Base-by-base conservation (phyloP, 75 land plant species). In the Picea sitchensis region DNA sequence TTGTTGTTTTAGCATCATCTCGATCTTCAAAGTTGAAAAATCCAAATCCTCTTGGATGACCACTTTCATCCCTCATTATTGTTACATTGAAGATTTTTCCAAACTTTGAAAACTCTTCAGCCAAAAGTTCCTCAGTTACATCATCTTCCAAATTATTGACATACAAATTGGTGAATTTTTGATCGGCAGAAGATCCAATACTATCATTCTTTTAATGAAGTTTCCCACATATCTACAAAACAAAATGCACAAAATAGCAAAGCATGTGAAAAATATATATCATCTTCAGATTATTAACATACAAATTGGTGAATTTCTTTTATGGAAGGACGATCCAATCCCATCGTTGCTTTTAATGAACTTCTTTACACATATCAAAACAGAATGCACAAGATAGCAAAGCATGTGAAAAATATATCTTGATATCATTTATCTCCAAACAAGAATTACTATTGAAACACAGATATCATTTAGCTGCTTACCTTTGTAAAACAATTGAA, bases 11-110 rank as follows among this genome's bases (percentile, higher is more conserved):
- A 26, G 94, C 94, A 83, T 88, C 92, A 65, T 90, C 89, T 31
- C 87, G 85, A 56, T 76, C 81, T 61, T 90, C 92, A 83, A 84
- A 92, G 71, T 86, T 90, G 13, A 90, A 88, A 80, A 92, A 92
- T 21, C 92, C 92, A 82, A 92, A 92, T 6, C 94, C 94, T 67
- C 79, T 90, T 58, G 92, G 84, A 17, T 76, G 74, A 6, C 90
- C 92, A 82, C 83, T 77, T 13, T 82, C 89, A 82, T 90, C 92
- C 69, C 76, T 90, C 81, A 84, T 83, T 38, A 92, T 80, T 18
- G 76, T 68, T 15, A 86, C 61, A 56, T 84, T 92, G 8, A 78
- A 23, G 13, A 92, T 85, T 32, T 84, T 84, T 15, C 94, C 94
- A 88, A 85, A 90, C n/a, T 78, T 54, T 54, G 86, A 84, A 78